Evolutionary conservation across 352 stramenopile genomes (phyloP), one percentile per base, ranked within the genome.

Genomic region (Pythium insidiosum): DNA sequence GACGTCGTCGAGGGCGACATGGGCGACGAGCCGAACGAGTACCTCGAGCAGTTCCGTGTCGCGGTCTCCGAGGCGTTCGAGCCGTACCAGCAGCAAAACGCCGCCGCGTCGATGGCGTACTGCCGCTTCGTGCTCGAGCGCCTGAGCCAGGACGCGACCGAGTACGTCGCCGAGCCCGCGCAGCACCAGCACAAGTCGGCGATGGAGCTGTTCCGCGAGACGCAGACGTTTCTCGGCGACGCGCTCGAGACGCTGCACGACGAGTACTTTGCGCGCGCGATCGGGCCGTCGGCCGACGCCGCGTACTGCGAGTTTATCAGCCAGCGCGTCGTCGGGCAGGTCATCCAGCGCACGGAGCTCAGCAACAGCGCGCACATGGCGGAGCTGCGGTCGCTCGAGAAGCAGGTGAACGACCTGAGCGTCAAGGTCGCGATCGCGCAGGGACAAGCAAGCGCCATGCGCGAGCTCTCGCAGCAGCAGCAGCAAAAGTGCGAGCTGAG

Each of bases 281-380:
- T 89, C 7, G 81, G 81, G 2, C 76, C 79, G 22, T 93, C 81
- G n/a, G 68, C 70, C 6, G 66, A 93, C 46, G 72, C 76, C 16
- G 81, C 81, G 10, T 93, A 91, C 53, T 88, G 73, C 33, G 78
- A 90, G 50, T 93, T 75, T 38, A 66, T 90, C n/a, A 88, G 69
- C 37, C 78, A 90, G 41, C 61, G 63, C 6, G 67, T 93, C 39
- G 58, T 93, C 3, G 58, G 50, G 0, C 72, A 88, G 22, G 67
- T 88, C 13, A 88, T 91, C 37, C 69, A 91, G 41, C 73, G 76
- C 37, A 91, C 73, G 0, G 79, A 93, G 47, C 67, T 54, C 42
- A 78, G 68, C 10, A 90, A 88, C 39, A 62, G 57, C 9, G 78
- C 74, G 2, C 81, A 91, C 49, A 86, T 88, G 68, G 68, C 63